Evolutionary conservation across 176 grass and related monocot species (phyloP), one percentile per base, ranked within the genome.

Genomic region (Hyparrhenia diplandra): DNA sequence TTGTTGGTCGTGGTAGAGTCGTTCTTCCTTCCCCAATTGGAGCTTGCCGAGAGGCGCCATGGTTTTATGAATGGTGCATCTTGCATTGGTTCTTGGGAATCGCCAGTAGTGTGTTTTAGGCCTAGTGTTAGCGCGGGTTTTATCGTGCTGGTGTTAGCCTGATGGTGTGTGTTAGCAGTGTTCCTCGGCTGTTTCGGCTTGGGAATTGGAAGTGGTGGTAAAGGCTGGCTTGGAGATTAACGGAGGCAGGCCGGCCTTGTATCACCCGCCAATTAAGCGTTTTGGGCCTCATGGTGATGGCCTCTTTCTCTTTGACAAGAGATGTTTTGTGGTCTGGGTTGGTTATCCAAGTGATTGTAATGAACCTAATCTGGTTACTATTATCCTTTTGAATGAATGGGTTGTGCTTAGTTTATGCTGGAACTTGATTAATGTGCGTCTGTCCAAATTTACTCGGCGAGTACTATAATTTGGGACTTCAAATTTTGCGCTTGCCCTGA

Each of bases 131-230:
- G 47, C 78, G 60, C 82, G 73, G 59, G 73, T 86, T 66, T 78
- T 47, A 70, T 71, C 69, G 16, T 78, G 65, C 31, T 85, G 27
- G 77, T 28, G 61, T 27, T 36, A 67, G 12, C 17, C 46, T 77
- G 14, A 35, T 67, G n/a, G 16, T 64, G 46, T 21, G 70, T 49
- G 8, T 18, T 18, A 1, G 9, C 29, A 0, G 46, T 18, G n/a
- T 62, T 62, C 55, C 21, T 55, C 1, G 60, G 21, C 20, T 77
- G 59, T 86, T 68, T 78, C 61, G 67, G 78, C 39, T 52, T 32
- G 14, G 78, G 73, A 78, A 78, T 76, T 90, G 88, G 88, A 72
- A 28, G 88, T 49, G 88, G 88, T 90, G 88, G 79, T 86, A 52
- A 67, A 66, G 83, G 77, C 14, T 29, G 80, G 55, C 45, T 34